A percentile compares a stretch with the other conserved stretches of the same genome.
Conservation (phyloP, 805 yeast genomes). For the Schwanniomyces occidentalis region DNA sequence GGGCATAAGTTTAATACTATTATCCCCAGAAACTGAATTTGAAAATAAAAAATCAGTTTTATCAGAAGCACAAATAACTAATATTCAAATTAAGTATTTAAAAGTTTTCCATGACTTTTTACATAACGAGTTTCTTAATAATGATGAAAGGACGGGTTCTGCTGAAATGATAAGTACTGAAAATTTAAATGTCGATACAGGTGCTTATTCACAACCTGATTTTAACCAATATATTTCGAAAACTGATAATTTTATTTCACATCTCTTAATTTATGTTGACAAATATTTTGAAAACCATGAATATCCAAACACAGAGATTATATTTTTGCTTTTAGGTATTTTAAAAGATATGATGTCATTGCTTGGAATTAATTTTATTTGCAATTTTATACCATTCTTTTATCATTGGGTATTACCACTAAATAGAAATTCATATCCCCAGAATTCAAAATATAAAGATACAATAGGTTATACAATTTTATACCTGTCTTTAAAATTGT, state of each 20-base stretch:
- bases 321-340: constrained; percentile 20
- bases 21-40: constrained; percentile 18
- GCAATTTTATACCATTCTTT: constrained; percentile 47
- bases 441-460: constrained; percentile 23
- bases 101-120: constrained; percentile 37
- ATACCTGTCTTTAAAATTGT: constrained; percentile 20
- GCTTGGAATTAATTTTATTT: constrained; percentile 49
- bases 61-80: constrained; percentile 23
- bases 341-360: constrained; percentile 25
- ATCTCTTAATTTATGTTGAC: constrained; percentile 38
- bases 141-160: constrained; percentile 9
- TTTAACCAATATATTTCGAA: constrained; percentile 41
- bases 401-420: constrained; percentile 41
- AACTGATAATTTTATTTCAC: constrained; percentile 41
- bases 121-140: constrained; percentile 24
- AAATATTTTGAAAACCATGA: constrained; percentile 28
- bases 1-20: constrained; percentile 39
- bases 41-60: constrained; percentile 12
- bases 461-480: constrained; percentile 34
- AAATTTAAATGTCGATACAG: constrained; percentile 8
- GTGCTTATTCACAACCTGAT: constrained; percentile 37
- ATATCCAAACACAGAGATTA: constrained; percentile 21
- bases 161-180: constrained; percentile 14
- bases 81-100: constrained; percentile 41
- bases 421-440: constrained; percentile 7